Evolutionary conservation across 306 rosid genomes (phyloP).

Genomic region (Sicyos edulis): DNA sequence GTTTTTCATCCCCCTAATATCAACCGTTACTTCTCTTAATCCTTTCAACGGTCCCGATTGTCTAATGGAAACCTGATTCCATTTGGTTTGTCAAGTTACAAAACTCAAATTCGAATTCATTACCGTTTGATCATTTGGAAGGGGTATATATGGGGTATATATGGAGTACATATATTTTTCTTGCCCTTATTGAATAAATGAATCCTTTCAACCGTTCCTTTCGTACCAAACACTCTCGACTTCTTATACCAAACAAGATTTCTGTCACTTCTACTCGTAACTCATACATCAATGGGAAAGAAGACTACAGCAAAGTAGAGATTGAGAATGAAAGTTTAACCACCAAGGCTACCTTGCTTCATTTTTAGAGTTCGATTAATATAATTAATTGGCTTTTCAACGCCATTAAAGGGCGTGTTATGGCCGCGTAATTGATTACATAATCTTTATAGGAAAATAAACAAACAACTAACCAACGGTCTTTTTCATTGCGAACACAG

Average conservation of each 20-base stretch:
- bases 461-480: not conserved
- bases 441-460: not conserved
- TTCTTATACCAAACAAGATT: too few relatives aligned
- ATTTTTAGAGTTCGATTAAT: not conserved
- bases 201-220: too few relatives aligned
- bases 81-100: too few relatives aligned
- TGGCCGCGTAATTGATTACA: not conserved
- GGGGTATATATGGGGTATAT: too few relatives aligned
- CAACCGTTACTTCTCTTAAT: not conserved
- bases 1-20: not conserved
- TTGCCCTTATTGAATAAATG: too few relatives aligned
- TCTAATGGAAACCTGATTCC: not conserved
- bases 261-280: too few relatives aligned
- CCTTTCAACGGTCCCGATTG: slow-evolving; percentile 12
- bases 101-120: too few relatives aligned
- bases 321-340: not conserved
- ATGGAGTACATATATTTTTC: too few relatives aligned
- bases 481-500: not conserved
- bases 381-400: not conserved
- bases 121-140: too few relatives aligned
- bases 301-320: too few relatives aligned
- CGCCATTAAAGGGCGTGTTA: not conserved
- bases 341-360: not conserved
- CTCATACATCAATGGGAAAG: too few relatives aligned
- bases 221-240: too few relatives aligned